Evolutionary conservation across 2,329 filamentous ascomycete genomes (phyloP).

Genomic region (Ophiobolus disseminans): DNA sequence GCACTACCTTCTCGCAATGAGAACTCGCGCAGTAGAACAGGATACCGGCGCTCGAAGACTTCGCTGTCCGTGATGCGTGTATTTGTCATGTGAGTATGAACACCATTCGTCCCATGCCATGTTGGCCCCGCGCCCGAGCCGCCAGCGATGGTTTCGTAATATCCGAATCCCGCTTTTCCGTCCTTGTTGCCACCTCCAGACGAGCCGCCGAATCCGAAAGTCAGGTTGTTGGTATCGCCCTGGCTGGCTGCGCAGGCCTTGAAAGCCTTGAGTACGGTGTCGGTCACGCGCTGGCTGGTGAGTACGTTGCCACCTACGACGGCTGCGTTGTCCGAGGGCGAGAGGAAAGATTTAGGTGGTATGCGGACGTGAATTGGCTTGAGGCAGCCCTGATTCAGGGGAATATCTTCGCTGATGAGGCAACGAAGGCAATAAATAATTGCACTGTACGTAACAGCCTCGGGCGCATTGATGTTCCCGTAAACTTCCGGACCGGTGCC

Average conservation of each 20-base stretch:
- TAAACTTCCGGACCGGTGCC: slow-evolving; percentile 83
- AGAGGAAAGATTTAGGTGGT: slow-evolving; percentile 74
- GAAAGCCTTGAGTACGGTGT: slow-evolving; percentile 83
- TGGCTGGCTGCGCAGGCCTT: slow-evolving; percentile 78
- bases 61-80: slow-evolving; percentile 83
- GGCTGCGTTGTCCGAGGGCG: slow-evolving; percentile 76
- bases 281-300: slow-evolving; percentile 78
- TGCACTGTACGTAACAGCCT: slow-evolving; percentile 81
- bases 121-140: slow-evolving; percentile 75
- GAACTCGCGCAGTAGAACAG: slow-evolving; percentile 75
- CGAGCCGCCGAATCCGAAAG: slow-evolving; percentile 77
- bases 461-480: slow-evolving; percentile 79
- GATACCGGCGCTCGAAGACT: slow-evolving; percentile 78
- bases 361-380: slow-evolving; percentile 78
- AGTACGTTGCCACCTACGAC: slow-evolving; percentile 86
- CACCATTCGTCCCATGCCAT: slow-evolving; percentile 76
- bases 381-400: slow-evolving; percentile 85
- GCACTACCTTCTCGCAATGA: slow-evolving; percentile 68
- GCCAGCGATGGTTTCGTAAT: slow-evolving; percentile 85
- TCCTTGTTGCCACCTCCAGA: slow-evolving; percentile 16
- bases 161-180: slow-evolving; percentile 65
- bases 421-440: slow-evolving; percentile 87
- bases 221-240: slow-evolving; percentile 84
- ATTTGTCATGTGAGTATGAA: slow-evolving; percentile 89
- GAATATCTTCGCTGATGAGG: slow-evolving; percentile 81